Percentiles rank a stretch among this genome's conserved stretches.
phyloP scores from a whole-genome alignment of 768 basidiomycete species.

The Panaeolus papilionaceus region DNA sequence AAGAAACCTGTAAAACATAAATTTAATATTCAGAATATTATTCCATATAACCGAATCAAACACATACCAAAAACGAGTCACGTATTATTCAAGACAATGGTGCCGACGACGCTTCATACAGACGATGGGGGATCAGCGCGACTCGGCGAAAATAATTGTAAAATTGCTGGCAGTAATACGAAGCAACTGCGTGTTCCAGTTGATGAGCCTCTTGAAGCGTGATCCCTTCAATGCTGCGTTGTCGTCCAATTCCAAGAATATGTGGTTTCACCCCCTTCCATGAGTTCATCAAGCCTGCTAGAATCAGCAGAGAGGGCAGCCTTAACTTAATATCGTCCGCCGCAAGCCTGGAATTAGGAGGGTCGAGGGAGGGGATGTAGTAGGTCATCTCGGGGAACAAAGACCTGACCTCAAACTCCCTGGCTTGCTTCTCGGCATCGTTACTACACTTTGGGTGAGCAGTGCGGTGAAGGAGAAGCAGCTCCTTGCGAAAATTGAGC shows the following conservation, averaged over 20 bases:
- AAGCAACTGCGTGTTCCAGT: conserved; percentile 2
- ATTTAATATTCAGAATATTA: too few species aligned
- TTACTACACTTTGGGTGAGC: background rate
- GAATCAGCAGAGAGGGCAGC: background rate
- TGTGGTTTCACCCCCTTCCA: conserved; percentile 15
- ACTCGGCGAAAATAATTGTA: conserved; percentile 17
- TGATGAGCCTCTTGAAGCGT: background rate
- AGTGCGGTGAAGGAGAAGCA: background rate
- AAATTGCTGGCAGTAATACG: conserved; percentile 19
- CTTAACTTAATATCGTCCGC: background rate
- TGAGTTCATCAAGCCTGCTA: conserved; percentile 1
- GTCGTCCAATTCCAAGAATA: background rate
- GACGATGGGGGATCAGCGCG: conserved; percentile 17
- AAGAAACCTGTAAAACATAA: too few species aligned
- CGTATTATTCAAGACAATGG: background rate
- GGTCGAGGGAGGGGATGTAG: background rate
- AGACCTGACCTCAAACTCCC: background rate
- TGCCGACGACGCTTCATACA: background rate
- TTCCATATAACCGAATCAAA: too few species aligned
- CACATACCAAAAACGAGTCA: background rate
- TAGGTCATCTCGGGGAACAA: background rate
- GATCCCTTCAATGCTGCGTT: background rate
- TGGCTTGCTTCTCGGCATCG: background rate
- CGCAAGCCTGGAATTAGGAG: background rate
- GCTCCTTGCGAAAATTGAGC: conserved; percentile 18